These are phyloP conservation scores for Amoebophrya sp. DNA, from an alignment of 169 alveolate genomes.

Conservation along the genomic window DNA sequence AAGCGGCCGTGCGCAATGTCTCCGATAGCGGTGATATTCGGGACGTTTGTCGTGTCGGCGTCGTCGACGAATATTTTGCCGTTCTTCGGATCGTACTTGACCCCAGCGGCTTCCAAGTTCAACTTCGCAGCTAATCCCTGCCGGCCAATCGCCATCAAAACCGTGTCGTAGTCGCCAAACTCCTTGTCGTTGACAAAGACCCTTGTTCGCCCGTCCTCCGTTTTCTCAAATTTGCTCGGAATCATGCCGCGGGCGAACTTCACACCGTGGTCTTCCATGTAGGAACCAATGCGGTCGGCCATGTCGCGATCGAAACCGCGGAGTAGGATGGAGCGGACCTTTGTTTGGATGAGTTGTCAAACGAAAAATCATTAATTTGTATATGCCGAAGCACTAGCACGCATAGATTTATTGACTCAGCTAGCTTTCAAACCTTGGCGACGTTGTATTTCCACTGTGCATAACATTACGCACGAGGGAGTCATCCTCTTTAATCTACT, in stretches of 20 bases:
- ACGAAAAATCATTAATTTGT: no score
- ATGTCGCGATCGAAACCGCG: slow-evolving; percentile 92
- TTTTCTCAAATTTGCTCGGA: not conserved
- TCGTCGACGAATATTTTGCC: slow-evolving; percentile 76
- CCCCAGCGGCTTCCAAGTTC: slow-evolving; percentile 68
- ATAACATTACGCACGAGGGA: no score
- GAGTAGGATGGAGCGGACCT: slow-evolving; percentile 76
- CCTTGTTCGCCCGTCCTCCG: slow-evolving; percentile 30
- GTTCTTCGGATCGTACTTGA: slow-evolving; percentile 54
- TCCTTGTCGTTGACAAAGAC: slow-evolving; percentile 63
- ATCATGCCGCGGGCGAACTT: slow-evolving; percentile 32
- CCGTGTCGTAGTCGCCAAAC: slow-evolving; percentile 71
- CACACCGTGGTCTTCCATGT: slow-evolving; percentile 77
- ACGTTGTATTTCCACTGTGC: no score
- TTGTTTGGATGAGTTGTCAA: no score
- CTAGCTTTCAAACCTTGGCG: no score
- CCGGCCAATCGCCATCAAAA: slow-evolving; percentile 92
- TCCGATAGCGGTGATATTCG: slow-evolving; percentile 35
- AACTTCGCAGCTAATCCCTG: slow-evolving; percentile 68
- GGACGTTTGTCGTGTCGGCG: slow-evolving; percentile 72
- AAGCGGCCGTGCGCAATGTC: slow-evolving; percentile 63
- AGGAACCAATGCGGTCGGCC: slow-evolving; percentile 58
- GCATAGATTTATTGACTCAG: no score
- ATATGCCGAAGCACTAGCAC: no score
- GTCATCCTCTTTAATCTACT: no score